Conservation (phyloP, 2,329 filamentous ascomycete species). For the Podosphaera xanthii region DNA sequence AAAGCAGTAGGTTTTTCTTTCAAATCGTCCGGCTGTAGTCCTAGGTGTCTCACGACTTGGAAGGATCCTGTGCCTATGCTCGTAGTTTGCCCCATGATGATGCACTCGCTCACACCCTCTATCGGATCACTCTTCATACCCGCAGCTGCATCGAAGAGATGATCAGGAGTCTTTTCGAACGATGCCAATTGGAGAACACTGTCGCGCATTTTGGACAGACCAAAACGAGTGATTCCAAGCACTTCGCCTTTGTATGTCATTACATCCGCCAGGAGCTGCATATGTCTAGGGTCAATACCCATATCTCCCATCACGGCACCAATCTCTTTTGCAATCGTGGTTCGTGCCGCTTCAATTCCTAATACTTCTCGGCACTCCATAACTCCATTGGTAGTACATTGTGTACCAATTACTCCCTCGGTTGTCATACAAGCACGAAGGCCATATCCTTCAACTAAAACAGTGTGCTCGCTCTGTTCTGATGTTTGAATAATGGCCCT, state of each 20-base stretch:
- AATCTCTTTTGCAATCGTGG: conserved; percentile 78
- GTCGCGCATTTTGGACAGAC: conserved; percentile 88
- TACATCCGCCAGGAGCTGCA: conserved; percentile 89
- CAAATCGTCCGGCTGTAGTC: conserved; percentile 34
- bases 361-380: conserved; percentile 75
- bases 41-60: conserved; percentile 61
- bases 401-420: conserved; percentile 61
- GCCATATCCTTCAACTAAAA: conserved; percentile 88
- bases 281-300: conserved; percentile 91
- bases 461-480: conserved; percentile 40
- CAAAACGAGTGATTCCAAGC: conserved; percentile 87
- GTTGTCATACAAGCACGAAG: conserved; percentile 79
- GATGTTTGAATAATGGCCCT: conserved; percentile 77
- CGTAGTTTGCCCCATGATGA: conserved; percentile 96
- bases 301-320: conserved; percentile 74
- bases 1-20: conserved; percentile 35
- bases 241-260: conserved; percentile 99
- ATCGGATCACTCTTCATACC: conserved; percentile 82
- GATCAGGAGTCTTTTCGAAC: conserved; percentile 96
- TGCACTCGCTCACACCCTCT: conserved; percentile 85
- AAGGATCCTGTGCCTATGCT: conserved; percentile 77
- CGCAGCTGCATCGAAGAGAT: conserved; percentile 83
- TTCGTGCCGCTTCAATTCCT: conserved; percentile 82
- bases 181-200: conserved; percentile 80
- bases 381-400: conserved; percentile 60